These are phyloP conservation scores for Gliomastix tumulicola DNA, from an alignment of 2,329 filamentous ascomycete species.

Conservation along the genomic window DNA sequence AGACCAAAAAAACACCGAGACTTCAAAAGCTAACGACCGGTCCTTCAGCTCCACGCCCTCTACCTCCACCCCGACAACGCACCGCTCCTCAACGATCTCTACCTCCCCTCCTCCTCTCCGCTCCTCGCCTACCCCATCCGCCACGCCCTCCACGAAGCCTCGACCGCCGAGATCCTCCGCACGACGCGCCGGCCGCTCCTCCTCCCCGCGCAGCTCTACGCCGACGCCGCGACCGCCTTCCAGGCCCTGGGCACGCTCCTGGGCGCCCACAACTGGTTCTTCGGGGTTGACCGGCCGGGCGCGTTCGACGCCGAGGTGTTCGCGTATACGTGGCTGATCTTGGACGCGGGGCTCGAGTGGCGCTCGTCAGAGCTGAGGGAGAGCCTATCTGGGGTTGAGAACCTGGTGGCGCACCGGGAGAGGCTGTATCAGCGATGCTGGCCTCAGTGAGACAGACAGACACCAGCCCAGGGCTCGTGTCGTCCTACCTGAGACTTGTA, in stretches of 20 bases:
- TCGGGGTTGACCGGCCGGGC: conserved; percentile 46
- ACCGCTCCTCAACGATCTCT: conserved; percentile 61
- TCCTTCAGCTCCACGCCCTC: conserved; percentile 61
- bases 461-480: too few species aligned
- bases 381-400: conserved; percentile 47
- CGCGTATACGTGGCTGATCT: conserved; percentile 76
- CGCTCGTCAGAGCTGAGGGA: conserved; percentile 49
- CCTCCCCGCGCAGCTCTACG: conserved; percentile 29
- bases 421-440: conserved; percentile 25
- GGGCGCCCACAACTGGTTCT: conserved; percentile 38
- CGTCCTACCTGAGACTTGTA: too few species aligned
- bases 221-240: conserved; percentile 36
- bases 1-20: conserved; percentile 5
- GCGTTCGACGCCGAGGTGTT: conserved; percentile 87
- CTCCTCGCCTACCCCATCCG: conserved; percentile 58
- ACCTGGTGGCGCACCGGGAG: conserved; percentile 46
- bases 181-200: conserved; percentile 33
- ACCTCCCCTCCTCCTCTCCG: conserved; percentile 60
- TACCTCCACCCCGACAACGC: conserved; percentile 70
- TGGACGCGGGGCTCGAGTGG: conserved; percentile 61
- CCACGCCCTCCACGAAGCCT: conserved; percentile 64
- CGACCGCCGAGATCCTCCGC: conserved; percentile 66
- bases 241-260: conserved; percentile 36
- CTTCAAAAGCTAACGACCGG: not conserved
- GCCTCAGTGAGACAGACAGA: too few species aligned